Base-by-base conservation (phyloP, 2,329 filamentous ascomycete genomes). In the Alternaria sp. region DNA sequence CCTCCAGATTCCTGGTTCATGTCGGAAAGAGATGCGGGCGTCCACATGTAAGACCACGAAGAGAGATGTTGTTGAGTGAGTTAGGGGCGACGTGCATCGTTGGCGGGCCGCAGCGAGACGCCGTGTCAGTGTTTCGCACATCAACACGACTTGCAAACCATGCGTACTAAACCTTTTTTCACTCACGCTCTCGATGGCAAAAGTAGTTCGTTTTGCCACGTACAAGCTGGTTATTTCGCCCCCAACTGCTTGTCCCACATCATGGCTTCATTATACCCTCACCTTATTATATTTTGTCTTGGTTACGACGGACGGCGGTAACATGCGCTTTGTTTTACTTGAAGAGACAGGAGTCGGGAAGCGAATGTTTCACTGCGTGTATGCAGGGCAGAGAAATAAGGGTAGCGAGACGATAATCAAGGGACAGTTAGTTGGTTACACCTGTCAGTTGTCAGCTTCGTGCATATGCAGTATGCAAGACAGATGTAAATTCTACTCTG, bases 391-490 rank as follows among this genome's bases (percentile, higher is more conserved):
- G 31, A 40, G 37, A 45, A 55, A 53, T 34, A 48, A 58, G 48
- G 56, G 62, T 58, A 49, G 66, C 62, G 57, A 60, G 48, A 66
- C 58, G 62, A 66, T 49, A 61, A 63, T 17, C 23, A 62, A 33
- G 44, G 54, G 37, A 23, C 14, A 14, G 26, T 33, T 33, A 26
- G 29, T 28, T 40, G 49, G 52, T 51, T 51, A 50, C 33, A 51
- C 9, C 21, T 56, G 46, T 56, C 54, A 56, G 48, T 44, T 56
- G 46, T 56, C 54, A 56, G 31, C 45, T 39, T 21, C 37, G 17
- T 39, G 14, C 21, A 31, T 36, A 36, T 50, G 40, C 23, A 53
- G 41, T 45, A 31, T 31, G 36, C 41, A 36, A 29, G 28, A 36
- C 37, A 33, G 10, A 13, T 14, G 10, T 28, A 51, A 28, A 33